Percentiles rank a stretch among this genome's conserved stretches.
phyloP scores from a whole-genome alignment of 768 basidiomycete species.

The Hydnum rufescens region DNA sequence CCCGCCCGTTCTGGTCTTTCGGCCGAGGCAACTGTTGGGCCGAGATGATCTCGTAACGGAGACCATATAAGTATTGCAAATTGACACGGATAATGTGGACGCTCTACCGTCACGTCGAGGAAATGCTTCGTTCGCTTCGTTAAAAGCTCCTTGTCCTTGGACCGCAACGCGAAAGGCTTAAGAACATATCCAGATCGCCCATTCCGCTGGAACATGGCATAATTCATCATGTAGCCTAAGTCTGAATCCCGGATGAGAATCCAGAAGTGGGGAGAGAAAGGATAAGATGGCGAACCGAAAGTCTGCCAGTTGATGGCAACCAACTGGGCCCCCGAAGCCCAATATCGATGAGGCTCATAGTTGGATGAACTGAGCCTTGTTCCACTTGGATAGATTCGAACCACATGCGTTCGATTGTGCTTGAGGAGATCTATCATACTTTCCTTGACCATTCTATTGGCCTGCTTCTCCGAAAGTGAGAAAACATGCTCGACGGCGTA shows the following conservation, averaged over 20 bases:
- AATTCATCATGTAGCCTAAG: conserved; percentile 77
- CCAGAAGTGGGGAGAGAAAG: background rate
- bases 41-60: conserved; percentile 38
- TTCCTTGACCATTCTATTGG: conserved; percentile 53
- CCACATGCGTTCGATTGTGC: conserved; percentile 67
- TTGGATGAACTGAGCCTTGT: conserved; percentile 66
- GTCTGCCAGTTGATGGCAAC: conserved; percentile 98
- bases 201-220: conserved; percentile 88
- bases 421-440: conserved; percentile 56
- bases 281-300: conserved; percentile 37
- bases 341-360: conserved; percentile 73
- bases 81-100: background rate
- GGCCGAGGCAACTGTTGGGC: conserved; percentile 76
- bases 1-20: conserved; percentile 38
- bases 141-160: conserved; percentile 39
- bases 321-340: conserved; percentile 75
- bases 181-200: conserved; percentile 78
- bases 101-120: conserved; percentile 43
- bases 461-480: conserved; percentile 71
- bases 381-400: conserved; percentile 75
- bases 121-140: conserved; percentile 33
- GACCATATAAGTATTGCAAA: background rate
- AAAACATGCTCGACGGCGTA: conserved; percentile 85
- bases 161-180: conserved; percentile 61
- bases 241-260: conserved; percentile 26